A percentile compares a stretch with the other conserved stretches of the same genome.
phyloP scores from a whole-genome alignment of 179 eudicot species.

The Beta lomatogona region DNA sequence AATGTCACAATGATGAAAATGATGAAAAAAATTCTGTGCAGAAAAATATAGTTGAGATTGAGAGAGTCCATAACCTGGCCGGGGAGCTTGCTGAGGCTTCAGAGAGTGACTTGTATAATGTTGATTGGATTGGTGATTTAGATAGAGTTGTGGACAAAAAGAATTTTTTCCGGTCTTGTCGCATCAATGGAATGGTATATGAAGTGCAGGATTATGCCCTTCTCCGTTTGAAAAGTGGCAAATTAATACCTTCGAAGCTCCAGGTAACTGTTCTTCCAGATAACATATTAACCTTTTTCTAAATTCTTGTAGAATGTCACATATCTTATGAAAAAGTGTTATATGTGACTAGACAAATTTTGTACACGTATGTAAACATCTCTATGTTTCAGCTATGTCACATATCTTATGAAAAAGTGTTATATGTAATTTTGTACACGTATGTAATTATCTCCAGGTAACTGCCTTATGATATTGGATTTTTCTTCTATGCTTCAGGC shows the following conservation, averaged over 20 bases:
- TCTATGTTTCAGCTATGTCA: not conserved
- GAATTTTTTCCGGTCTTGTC: slow-evolving; percentile 68
- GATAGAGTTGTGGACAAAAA: slow-evolving; percentile 51
- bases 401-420: not conserved
- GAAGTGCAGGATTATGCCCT: slow-evolving; percentile 70
- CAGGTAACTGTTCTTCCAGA: slow-evolving; percentile 53
- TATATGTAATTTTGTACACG: not conserved
- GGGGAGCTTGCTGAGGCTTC: slow-evolving; percentile 39
- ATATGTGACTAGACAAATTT: not conserved
- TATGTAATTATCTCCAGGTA: not conserved
- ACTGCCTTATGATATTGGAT: not conserved
- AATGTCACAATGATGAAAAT: slow-evolving; percentile 22
- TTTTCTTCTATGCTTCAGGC: slow-evolving; percentile 45
- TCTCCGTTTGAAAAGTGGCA: slow-evolving; percentile 44
- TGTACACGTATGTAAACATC: not conserved
- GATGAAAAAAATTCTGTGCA: slow-evolving; percentile 33
- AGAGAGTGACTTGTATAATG: slow-evolving; percentile 44
- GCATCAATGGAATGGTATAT: slow-evolving; percentile 64
- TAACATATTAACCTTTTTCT: not conserved
- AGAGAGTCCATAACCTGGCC: slow-evolving; percentile 29
- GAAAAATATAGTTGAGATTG: slow-evolving; percentile 36
- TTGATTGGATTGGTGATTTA: slow-evolving; percentile 80
- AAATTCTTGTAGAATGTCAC: not conserved
- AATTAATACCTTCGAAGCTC: slow-evolving; percentile 66
- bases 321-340: not conserved